These are phyloP conservation scores for Blastobotrys muscicola DNA, from an alignment of 805 yeast genomes.

Conservation along the genomic window DNA sequence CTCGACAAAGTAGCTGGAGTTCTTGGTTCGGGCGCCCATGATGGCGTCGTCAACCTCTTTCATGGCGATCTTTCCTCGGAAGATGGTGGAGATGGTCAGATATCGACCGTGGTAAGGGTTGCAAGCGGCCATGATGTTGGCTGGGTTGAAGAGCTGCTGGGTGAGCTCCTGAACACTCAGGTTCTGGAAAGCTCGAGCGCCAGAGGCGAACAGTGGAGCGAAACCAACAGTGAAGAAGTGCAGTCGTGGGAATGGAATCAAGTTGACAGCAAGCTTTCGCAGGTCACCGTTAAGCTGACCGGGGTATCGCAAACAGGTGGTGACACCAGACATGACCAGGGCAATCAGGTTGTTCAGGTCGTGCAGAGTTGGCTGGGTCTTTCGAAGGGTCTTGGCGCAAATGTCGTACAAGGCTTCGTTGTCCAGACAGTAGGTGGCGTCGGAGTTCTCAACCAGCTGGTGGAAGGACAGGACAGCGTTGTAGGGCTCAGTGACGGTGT, in stretches of 20 bases:
- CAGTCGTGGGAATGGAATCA: slow-evolving; percentile 91
- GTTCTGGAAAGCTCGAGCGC: slow-evolving; percentile 73
- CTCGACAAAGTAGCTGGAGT: slow-evolving; percentile 78
- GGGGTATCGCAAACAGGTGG: slow-evolving; percentile 88
- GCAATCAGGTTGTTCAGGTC: slow-evolving; percentile 79
- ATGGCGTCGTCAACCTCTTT: slow-evolving; percentile 94
- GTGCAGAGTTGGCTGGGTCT: slow-evolving; percentile 66
- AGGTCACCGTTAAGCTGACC: slow-evolving; percentile 91
- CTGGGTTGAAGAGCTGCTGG: slow-evolving; percentile 86
- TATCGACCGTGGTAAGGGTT: slow-evolving; percentile 88
- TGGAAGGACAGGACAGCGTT: slow-evolving; percentile 86
- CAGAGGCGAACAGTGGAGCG: slow-evolving; percentile 80
- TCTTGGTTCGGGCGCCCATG: slow-evolving; percentile 73
- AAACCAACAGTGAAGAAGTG: slow-evolving; percentile 94
- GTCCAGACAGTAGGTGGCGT: slow-evolving; percentile 91
- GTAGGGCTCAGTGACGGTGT: slow-evolving; percentile 92
- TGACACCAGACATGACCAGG: slow-evolving; percentile 90
- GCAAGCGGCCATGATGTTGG: slow-evolving; percentile 93
- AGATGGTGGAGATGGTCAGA: slow-evolving; percentile 87
- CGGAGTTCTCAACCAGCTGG: slow-evolving; percentile 83
- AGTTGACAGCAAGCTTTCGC: slow-evolving; percentile 86
- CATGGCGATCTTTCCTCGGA: slow-evolving; percentile 86
- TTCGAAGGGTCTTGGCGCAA: slow-evolving; percentile 76
- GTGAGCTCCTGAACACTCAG: slow-evolving; percentile 85
- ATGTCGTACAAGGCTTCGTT: slow-evolving; percentile 89